phyloP scores from a whole-genome alignment of 208 protist genomes.

The Wallacemonas sp. region DNA sequence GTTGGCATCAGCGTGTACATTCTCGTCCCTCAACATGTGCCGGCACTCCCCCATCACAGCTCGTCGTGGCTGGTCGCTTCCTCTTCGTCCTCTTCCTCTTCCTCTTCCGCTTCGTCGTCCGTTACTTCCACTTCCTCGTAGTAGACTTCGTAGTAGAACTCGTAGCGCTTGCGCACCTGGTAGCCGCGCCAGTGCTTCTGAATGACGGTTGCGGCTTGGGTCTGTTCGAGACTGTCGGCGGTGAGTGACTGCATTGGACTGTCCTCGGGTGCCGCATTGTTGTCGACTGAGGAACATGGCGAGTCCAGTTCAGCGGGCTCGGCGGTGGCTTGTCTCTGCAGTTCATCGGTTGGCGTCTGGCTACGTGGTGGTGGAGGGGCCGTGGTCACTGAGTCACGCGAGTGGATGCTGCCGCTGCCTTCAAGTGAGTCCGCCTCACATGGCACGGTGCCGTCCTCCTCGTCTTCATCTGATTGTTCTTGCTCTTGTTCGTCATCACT shows the following conservation, averaged over 20 bases:
- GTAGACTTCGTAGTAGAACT: constrained; percentile 68
- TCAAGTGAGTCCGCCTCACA: neutral
- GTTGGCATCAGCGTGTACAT: too few species aligned
- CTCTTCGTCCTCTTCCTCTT: neutral
- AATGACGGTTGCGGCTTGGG: constrained; percentile 33
- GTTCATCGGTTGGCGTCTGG: neutral
- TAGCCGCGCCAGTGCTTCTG: constrained; percentile 66
- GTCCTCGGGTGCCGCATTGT: too few species aligned
- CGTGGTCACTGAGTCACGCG: neutral
- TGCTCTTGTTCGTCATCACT: constrained; percentile 15
- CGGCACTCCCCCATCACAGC: neutral
- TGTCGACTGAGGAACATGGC: too few species aligned
- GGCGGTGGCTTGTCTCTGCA: too few species aligned
- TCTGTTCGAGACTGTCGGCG: too few species aligned
- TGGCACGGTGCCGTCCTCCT: neutral
- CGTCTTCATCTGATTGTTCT: neutral
- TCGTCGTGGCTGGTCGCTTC: neutral
- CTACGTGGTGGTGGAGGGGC: constrained; percentile 1
- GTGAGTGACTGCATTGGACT: too few species aligned
- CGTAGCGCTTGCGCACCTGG: constrained; percentile 32
- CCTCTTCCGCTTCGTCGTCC: constrained; percentile 19
- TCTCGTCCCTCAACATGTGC: too few species aligned
- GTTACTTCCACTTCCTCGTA: constrained; percentile 33
- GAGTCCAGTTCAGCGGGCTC: too few species aligned
- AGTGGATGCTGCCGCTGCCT: neutral